Evolutionary conservation across 768 basidiomycete genomes (phyloP), one percentile per base, ranked within the genome.

Genomic region (Kwoniella botswanensis): DNA sequence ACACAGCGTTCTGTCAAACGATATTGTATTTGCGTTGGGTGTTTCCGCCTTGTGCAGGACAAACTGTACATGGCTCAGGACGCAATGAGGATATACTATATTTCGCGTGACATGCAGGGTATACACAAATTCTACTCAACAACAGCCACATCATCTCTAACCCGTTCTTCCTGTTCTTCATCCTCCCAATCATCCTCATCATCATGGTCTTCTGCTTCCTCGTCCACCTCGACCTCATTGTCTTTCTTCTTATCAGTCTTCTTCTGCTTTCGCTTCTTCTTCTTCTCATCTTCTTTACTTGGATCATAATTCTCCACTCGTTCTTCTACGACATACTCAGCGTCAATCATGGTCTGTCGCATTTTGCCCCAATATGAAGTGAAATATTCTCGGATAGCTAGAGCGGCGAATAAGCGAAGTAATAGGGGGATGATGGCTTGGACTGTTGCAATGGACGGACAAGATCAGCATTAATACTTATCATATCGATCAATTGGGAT

Each of bases 251-350:
- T 10, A 61, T 29, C 52, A 6, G 9, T n/a, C 50, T 63, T 56
- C 53, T 55, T 57, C 43, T 12, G 3, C 55, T 21, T 43, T 41
- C 3, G 17, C 52, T 55, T 44, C 15, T 41, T 56, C 2, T 35
- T 60, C 18, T 56, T n/a, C 17, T 56, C 63, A 24, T 63, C 44
- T 18, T 68, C 70, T 50, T 50, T 24, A 12, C 17, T 59, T 4
- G 76, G 73, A 17, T 66, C 70, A 70, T 78, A 80, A 61, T 80
- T 78, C 62, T 80, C 77, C 7, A 80, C 74, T 22, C 75, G 56
- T 57, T 78, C 76, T 63, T 80, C 79, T 26, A 80, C 46, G 1
- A 78, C 75, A 55, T 80, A 80, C 44, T 80, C 79, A 22, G 76
- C 75, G 46, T 80, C 79, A 44, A 80, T 75, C 62, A 80, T 66